Evolutionary conservation across 1,139 yeast genomes (phyloP).

Genomic region (Candida dubliniensis): DNA sequence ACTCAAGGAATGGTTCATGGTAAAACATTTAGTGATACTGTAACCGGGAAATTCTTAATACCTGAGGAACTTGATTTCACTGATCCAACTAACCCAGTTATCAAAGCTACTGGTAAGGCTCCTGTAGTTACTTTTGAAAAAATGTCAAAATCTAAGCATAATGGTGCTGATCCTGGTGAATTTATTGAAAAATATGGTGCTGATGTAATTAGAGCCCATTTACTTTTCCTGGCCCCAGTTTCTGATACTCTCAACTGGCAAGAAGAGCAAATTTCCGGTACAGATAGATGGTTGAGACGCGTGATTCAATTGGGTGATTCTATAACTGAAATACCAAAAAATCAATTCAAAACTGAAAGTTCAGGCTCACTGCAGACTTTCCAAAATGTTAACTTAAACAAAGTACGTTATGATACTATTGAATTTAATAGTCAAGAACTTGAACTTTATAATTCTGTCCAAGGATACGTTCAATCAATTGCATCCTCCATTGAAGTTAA

Average conservation of each 20-base stretch:
- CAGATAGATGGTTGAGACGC: constrained; percentile 79
- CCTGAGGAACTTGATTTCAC: constrained; percentile 63
- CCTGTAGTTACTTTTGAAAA: constrained; percentile 73
- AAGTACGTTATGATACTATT: constrained; percentile 16
- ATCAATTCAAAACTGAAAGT: not conserved
- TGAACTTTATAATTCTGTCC: constrained; percentile 57
- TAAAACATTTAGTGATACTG: constrained; percentile 72
- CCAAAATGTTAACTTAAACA: constrained; percentile 24
- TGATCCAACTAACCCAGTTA: constrained; percentile 41
- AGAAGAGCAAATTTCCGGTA: constrained; percentile 80
- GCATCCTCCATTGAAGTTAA: constrained; percentile 59
- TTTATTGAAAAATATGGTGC: constrained; percentile 85
- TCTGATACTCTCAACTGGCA: constrained; percentile 86
- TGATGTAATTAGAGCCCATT: constrained; percentile 91
- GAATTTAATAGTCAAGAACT: constrained; percentile 47
- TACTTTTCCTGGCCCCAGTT: constrained; percentile 91
- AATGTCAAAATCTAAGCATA: constrained; percentile 93
- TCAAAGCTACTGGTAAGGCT: constrained; percentile 48
- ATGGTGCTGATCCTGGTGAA: constrained; percentile 87
- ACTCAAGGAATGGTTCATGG: constrained; percentile 99
- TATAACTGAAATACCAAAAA: constrained; percentile 9
- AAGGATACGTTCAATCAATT: constrained; percentile 48
- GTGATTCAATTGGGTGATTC: constrained; percentile 47
- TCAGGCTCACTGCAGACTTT: not conserved
- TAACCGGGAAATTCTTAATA: constrained; percentile 68